A percentile compares a stretch with the other conserved stretches of the same genome.
phyloP scores from a whole-genome alignment of 2,329 filamentous ascomycete species.

The Pseudovirgaria hyperparasitica region DNA sequence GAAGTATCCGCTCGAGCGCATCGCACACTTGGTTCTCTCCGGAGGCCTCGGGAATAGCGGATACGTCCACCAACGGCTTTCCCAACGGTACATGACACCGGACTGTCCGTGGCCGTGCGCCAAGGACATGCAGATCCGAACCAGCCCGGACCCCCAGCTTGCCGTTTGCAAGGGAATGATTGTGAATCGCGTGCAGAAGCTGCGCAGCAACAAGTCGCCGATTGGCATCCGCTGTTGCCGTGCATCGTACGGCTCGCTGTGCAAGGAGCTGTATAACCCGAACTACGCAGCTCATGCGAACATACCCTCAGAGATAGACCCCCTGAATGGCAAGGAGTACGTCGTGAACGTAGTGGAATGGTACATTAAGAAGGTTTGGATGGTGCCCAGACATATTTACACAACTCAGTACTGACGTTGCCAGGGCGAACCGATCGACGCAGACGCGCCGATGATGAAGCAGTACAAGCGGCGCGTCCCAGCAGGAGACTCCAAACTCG shows the following conservation, averaged over 20 bases:
- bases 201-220: constrained; percentile 30
- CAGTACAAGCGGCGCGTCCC: constrained; percentile 19
- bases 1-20: constrained; percentile 15
- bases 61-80: constrained; percentile 26
- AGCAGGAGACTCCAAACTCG: constrained; percentile 17
- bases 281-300: constrained; percentile 18
- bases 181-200: constrained; percentile 37
- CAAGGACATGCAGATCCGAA: constrained; percentile 14
- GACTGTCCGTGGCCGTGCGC: constrained; percentile 12
- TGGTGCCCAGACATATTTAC: not conserved
- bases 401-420: constrained; percentile 1
- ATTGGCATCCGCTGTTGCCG: constrained; percentile 28
- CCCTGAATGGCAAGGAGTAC: constrained; percentile 21
- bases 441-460: constrained; percentile 20
- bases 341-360: constrained; percentile 23
- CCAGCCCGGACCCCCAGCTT: constrained; percentile 39
- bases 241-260: constrained; percentile 24
- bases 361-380: constrained; percentile 19
- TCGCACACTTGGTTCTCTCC: constrained; percentile 27
- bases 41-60: constrained; percentile 30
- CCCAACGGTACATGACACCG: constrained; percentile 17
- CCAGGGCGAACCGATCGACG: constrained; percentile 18
- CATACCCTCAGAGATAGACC: constrained; percentile 14
- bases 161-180: constrained; percentile 43
- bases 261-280: constrained; percentile 23